Evolutionary conservation across 306 rosid species (phyloP).

Genomic region (Quercus ilex): DNA sequence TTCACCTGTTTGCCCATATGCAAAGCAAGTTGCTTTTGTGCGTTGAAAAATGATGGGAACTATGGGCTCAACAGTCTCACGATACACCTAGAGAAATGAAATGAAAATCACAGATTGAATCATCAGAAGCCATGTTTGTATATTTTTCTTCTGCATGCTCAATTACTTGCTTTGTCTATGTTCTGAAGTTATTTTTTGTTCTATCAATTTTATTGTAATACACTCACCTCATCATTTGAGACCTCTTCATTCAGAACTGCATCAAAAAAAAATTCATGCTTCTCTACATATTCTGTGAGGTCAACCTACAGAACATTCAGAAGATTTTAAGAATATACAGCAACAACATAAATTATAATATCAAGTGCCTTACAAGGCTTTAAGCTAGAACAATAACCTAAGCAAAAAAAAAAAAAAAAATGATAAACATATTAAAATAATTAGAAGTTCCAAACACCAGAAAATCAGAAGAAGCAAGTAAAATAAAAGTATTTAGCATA

Average conservation of each 20-base stretch:
- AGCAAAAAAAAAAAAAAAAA: background rate
- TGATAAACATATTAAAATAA: background rate
- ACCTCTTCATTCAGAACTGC: conserved; percentile 98
- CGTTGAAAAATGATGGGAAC: conserved; percentile 98
- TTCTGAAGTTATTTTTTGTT: background rate
- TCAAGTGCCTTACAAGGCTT: background rate
- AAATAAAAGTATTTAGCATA: background rate
- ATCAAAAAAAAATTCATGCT: conserved; percentile 94
- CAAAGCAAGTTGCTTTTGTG: conserved; percentile 98
- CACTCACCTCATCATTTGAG: conserved; percentile 83
- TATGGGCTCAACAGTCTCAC: conserved; percentile 98
- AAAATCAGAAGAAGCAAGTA: background rate
- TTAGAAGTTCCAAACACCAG: background rate
- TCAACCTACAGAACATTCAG: conserved; percentile 70
- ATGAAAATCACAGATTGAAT: conserved; percentile 6
- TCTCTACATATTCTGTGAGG: conserved; percentile 88
- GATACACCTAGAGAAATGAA: conserved; percentile 60
- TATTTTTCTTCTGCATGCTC: background rate
- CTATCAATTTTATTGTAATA: conserved; percentile 15
- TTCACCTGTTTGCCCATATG: conserved; percentile 97
- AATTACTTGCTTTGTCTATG: background rate
- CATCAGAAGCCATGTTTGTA: background rate
- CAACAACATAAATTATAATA: conserved; percentile 3
- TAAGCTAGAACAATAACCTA: background rate
- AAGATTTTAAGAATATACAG: conserved; percentile 16